Conservation (phyloP, 164 flowering plant genomes). For the Nelumbo lutea region DNA sequence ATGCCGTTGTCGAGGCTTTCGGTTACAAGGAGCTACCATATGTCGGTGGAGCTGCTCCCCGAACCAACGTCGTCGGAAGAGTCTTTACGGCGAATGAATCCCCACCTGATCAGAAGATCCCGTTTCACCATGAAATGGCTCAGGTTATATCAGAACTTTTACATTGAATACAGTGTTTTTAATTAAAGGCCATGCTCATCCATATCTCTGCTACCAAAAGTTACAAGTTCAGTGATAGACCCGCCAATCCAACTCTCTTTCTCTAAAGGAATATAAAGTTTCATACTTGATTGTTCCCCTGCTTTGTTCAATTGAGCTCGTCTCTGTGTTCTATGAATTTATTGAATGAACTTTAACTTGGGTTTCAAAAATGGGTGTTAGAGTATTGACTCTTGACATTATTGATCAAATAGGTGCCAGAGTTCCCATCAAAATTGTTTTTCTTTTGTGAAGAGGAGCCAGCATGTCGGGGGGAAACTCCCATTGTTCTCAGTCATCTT, state of each 20-base stretch:
- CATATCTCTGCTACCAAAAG: too few species aligned
- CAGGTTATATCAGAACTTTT: slow-evolving; percentile 20
- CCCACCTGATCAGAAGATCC: slow-evolving; percentile 84
- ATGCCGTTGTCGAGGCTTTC: slow-evolving; percentile 81
- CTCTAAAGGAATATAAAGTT: too few species aligned
- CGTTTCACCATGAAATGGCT: slow-evolving; percentile 85
- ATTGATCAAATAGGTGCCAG: slow-evolving; percentile 54
- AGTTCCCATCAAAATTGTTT: slow-evolving; percentile 77
- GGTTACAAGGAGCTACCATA: slow-evolving; percentile 82
- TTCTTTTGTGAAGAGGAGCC: slow-evolving; percentile 95
- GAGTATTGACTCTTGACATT: too few species aligned
- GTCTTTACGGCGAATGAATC: slow-evolving; percentile 92
- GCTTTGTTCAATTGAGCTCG: neutral
- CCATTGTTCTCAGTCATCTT: slow-evolving; percentile 85
- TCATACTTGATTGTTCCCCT: too few species aligned
- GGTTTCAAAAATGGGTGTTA: too few species aligned
- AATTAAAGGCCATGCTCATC: too few species aligned
- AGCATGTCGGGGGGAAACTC: slow-evolving; percentile 80
- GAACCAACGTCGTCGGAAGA: slow-evolving; percentile 70
- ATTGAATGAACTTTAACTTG: too few species aligned
- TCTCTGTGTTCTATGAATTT: neutral
- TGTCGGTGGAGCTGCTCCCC: slow-evolving; percentile 84
- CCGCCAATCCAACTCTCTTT: too few species aligned
- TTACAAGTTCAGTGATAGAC: too few species aligned
- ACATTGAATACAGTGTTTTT: too few species aligned